A percentile compares a stretch with the other conserved stretches of the same genome.
phyloP scores from a whole-genome alignment of 192 early-diverging fungal genomes.

The Coemansia sp. region DNA sequence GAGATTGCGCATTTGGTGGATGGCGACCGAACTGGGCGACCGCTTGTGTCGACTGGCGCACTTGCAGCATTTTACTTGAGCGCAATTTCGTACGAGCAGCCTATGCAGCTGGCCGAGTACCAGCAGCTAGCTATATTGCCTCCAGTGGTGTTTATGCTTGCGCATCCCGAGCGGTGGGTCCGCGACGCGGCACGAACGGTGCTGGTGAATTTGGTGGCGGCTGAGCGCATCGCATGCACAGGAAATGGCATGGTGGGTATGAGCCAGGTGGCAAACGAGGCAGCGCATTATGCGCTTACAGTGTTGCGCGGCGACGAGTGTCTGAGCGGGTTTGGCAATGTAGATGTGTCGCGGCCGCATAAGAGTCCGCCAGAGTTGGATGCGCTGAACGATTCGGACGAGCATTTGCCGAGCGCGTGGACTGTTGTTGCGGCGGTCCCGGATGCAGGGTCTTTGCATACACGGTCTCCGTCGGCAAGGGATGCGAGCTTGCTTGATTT shows the following conservation, averaged over 20 bases:
- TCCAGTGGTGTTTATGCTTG: conserved; percentile 34
- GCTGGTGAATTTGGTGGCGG: conserved; percentile 38
- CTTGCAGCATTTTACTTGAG: conserved; percentile 45
- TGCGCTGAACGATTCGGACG: not conserved
- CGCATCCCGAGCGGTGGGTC: conserved; percentile 41
- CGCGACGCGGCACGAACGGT: conserved; percentile 47
- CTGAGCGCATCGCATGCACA: conserved; percentile 26
- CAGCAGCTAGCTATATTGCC: conserved; percentile 26
- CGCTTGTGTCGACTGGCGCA: conserved; percentile 29
- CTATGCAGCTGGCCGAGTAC: conserved; percentile 19
- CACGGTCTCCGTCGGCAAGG: not conserved
- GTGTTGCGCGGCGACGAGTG: conserved; percentile 45
- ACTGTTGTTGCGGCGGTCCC: not conserved
- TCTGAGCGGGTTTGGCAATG: conserved; percentile 41
- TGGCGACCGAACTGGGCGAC: not conserved
- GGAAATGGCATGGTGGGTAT: not conserved
- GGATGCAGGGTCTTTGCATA: not conserved
- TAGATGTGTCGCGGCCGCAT: conserved; percentile 5
- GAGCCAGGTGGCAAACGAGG: conserved; percentile 23
- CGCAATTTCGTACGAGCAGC: conserved; percentile 46
- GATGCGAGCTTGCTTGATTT: not conserved
- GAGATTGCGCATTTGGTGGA: conserved; percentile 23
- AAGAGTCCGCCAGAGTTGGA: not conserved
- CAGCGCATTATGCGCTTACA: conserved; percentile 27
- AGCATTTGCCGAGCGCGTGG: conserved; percentile 7